These are phyloP conservation scores for Amanita fuliginea DNA, from an alignment of 768 basidiomycete species.

Conservation along the genomic window DNA sequence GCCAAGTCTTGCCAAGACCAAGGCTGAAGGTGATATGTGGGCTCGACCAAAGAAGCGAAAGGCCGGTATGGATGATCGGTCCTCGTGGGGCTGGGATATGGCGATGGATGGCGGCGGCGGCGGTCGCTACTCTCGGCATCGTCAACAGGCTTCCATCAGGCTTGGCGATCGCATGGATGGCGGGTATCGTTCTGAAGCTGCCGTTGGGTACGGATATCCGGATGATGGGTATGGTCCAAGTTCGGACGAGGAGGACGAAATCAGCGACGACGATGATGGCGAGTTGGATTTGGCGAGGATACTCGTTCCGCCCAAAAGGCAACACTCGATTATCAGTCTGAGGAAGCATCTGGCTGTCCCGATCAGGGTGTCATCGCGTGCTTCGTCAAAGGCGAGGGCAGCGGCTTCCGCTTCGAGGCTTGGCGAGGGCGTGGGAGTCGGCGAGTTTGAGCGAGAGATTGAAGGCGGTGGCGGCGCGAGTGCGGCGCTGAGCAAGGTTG, in stretches of 20 bases:
- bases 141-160: constrained; percentile 4
- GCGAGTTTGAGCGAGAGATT: constrained; percentile 3
- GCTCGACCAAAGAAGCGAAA: constrained; percentile 14
- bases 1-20: constrained; percentile 52
- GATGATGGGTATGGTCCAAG: not conserved
- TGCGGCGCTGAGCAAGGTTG: constrained; percentile 1
- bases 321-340: constrained; percentile 64
- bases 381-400: not conserved
- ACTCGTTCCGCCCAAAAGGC: constrained; percentile 60
- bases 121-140: not conserved
- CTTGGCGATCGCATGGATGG: constrained; percentile 2
- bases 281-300: constrained; percentile 59
- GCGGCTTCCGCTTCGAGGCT: constrained; percentile 2
- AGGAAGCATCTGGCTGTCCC: constrained; percentile 39
- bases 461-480: constrained; percentile 4
- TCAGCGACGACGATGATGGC: constrained; percentile 24
- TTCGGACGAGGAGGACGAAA: constrained; percentile 12
- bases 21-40: constrained; percentile 50
- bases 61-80: constrained; percentile 2
- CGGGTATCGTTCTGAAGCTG: constrained; percentile 5
- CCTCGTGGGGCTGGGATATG: not conserved
- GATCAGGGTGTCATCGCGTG: not conserved
- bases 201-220: not conserved
- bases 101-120: not conserved
- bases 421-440: constrained; percentile 2